These are phyloP conservation scores for Aegilops umbellulata DNA, from an alignment of 176 grass and related monocot species.

Conservation along the genomic window DNA sequence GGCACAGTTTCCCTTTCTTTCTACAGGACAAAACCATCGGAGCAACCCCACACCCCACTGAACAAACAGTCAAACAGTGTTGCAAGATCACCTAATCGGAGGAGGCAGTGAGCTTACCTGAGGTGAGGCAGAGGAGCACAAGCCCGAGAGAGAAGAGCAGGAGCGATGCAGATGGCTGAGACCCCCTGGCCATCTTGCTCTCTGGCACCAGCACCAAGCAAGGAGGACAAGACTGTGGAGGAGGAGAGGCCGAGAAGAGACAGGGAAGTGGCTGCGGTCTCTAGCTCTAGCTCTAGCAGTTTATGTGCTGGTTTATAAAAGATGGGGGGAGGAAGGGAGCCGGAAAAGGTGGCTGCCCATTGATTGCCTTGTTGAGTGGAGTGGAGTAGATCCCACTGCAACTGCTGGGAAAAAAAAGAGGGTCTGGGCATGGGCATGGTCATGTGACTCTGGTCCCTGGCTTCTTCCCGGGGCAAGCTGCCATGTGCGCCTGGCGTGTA, in stretches of 20 bases:
- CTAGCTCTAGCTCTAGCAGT: background rate
- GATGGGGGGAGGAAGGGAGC: background rate
- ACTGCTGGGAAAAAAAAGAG: background rate
- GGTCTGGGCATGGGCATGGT: background rate
- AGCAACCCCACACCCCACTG: background rate
- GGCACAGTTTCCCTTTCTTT: background rate
- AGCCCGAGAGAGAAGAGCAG: slow-evolving; percentile 42
- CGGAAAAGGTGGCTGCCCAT: background rate
- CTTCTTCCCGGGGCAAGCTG: slow-evolving; percentile 44
- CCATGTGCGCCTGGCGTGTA: slow-evolving; percentile 33
- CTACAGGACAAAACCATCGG: background rate
- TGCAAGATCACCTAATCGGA: background rate
- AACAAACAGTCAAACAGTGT: background rate
- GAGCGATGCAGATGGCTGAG: slow-evolving; percentile 25
- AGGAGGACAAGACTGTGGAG: background rate
- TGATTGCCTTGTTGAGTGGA: slow-evolving; percentile 35
- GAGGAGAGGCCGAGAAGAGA: background rate
- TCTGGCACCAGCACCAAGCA: background rate
- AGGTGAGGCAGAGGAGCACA: slow-evolving; percentile 53
- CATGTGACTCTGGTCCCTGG: slow-evolving; percentile 25
- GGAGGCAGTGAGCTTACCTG: slow-evolving; percentile 37
- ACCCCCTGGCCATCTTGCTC: slow-evolving; percentile 27
- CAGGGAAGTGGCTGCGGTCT: slow-evolving; percentile 3
- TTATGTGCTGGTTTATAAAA: no score
- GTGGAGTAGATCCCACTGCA: slow-evolving; percentile 23